phyloP scores from a whole-genome alignment of 2,329 filamentous ascomycete genomes.

The Xylaria sp. region DNA sequence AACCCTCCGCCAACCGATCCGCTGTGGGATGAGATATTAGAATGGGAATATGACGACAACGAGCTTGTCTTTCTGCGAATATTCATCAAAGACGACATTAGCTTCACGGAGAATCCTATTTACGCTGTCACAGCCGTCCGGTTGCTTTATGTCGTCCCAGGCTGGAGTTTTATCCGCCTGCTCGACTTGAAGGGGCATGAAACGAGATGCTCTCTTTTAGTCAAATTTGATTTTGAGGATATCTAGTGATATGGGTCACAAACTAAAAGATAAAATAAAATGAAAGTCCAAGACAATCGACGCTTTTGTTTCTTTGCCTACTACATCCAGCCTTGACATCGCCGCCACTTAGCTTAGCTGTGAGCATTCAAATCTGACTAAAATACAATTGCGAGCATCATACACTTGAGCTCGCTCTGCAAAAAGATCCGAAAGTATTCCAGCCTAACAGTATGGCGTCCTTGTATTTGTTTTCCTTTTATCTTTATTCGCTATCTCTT shows the following conservation, averaged over 20 bases:
- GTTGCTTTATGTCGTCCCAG: conserved; percentile 54
- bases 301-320: background rate
- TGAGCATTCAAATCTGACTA: background rate
- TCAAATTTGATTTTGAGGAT: conserved; percentile 69
- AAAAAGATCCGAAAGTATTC: background rate
- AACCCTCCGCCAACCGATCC: conserved; percentile 70
- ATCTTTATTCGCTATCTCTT: background rate
- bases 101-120: conserved; percentile 70
- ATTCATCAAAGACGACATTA: conserved; percentile 74
- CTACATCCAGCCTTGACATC: background rate
- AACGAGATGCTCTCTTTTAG: conserved; percentile 70
- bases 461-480: background rate
- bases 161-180: conserved; percentile 74
- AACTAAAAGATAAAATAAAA: background rate
- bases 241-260: conserved; percentile 25
- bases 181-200: conserved; percentile 72
- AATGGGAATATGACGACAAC: conserved; percentile 76
- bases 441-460: background rate
- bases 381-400: background rate
- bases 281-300: background rate
- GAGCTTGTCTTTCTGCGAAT: conserved; percentile 73
- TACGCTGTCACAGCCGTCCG: conserved; percentile 71
- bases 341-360: background rate
- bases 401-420: background rate
- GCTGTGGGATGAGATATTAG: conserved; percentile 72